phyloP scores from a whole-genome alignment of 352 stramenopile species.

The Phytophthora crassamura region DNA sequence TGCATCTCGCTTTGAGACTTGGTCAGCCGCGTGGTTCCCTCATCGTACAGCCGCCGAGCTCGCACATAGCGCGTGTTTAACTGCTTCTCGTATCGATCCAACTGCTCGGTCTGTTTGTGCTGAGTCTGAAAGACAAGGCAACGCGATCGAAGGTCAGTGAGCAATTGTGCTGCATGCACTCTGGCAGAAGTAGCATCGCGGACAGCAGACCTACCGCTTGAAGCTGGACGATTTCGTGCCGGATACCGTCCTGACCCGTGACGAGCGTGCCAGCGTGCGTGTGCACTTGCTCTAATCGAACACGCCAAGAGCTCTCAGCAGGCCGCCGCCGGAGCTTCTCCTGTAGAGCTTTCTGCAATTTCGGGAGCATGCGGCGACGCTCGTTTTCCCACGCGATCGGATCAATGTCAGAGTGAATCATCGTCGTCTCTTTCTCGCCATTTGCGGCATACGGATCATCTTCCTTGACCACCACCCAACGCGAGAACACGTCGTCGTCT shows the following conservation, averaged over 20 bases:
- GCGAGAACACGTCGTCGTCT: constrained; percentile 44
- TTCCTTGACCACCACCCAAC: constrained; percentile 57
- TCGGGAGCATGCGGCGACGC: constrained; percentile 45
- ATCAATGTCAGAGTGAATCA: constrained; percentile 55
- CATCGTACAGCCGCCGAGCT: constrained; percentile 38
- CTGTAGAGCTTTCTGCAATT: constrained; percentile 35
- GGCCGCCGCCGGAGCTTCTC: constrained; percentile 26
- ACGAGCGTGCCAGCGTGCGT: constrained; percentile 32
- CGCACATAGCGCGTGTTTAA: constrained; percentile 42
- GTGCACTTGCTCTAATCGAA: constrained; percentile 40
- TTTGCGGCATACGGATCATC: constrained; percentile 9
- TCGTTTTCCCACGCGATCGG: constrained; percentile 48
- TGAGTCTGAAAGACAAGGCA: constrained; percentile 13
- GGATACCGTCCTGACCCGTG: constrained; percentile 9
- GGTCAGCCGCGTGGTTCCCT: constrained; percentile 24
- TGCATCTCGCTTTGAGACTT: constrained; percentile 17
- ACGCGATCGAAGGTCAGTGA: neutral
- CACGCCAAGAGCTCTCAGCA: constrained; percentile 34
- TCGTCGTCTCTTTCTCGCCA: constrained; percentile 24
- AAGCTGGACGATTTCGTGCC: constrained; percentile 29
- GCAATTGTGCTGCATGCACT: neutral
- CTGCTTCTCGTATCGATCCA: constrained; percentile 44
- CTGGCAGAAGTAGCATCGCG: too few relatives aligned
- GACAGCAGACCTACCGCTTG: constrained; percentile 29
- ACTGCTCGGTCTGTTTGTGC: constrained; percentile 28